These are phyloP conservation scores for Typha latifolia DNA, from an alignment of 176 grass and related monocot genomes.

Conservation along the genomic window DNA sequence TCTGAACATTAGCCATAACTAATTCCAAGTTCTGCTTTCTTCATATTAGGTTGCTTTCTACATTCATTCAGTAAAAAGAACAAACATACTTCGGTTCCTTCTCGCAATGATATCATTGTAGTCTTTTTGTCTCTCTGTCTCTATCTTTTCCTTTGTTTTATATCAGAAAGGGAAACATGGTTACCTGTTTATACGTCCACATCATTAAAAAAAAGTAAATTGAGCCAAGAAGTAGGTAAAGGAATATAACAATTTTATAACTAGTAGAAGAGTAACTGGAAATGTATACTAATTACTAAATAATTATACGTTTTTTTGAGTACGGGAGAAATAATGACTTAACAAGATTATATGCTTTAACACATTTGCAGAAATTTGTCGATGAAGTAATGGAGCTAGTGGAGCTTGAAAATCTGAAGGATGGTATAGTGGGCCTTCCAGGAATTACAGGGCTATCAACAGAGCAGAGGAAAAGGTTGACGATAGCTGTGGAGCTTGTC, in stretches of 20 bases:
- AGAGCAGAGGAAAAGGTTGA: conserved; percentile 89
- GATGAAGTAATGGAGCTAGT: conserved; percentile 95
- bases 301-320: too few species aligned
- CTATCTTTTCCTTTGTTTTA: not conserved
- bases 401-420: conserved; percentile 71
- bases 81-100: not conserved
- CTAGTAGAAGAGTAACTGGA: too few species aligned
- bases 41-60: not conserved
- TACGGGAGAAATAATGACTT: not conserved
- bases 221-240: too few species aligned
- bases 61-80: not conserved
- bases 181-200: too few species aligned
- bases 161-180: too few species aligned
- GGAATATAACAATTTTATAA: too few species aligned
- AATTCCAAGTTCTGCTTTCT: not conserved
- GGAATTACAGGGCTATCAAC: conserved; percentile 92
- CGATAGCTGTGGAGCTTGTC: conserved; percentile 93
- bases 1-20: not conserved
- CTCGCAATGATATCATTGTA: not conserved
- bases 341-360: conserved; percentile 2
- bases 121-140: not conserved
- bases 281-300: too few species aligned
- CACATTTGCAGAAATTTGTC: conserved; percentile 71
- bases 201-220: too few species aligned
- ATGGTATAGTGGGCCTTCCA: conserved; percentile 87